Base-by-base conservation (phyloP, 306 rosid genomes). In the Prunus davidiana region DNA sequence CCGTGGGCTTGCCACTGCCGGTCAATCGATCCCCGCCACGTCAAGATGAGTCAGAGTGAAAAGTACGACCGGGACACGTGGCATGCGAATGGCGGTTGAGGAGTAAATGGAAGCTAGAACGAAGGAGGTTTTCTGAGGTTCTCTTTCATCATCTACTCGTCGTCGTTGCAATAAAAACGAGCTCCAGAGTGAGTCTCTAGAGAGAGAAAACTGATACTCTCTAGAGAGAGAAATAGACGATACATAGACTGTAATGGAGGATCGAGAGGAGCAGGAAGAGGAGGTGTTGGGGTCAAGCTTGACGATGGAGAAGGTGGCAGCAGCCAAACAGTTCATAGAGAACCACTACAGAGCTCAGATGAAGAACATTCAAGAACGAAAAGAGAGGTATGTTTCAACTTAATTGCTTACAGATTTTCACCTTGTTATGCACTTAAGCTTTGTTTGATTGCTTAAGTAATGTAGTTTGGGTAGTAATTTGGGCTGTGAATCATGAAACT, bases 251-350 rank as follows among this genome's bases (percentile, higher is more conserved):
- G 54, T 71, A 74, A 91, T 92, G 99, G 97, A 95, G 92, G 93
- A 89, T 88, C 90, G 81, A 65, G 77, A 69, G 80, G 96, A 84
- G 78, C 92, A 83, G 58, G 93, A 80, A 84, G 90, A 84, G 79
- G 97, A 93, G 88, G 96, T 87, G 67, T 72, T 86, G 15, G 97
- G 97, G 1, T 92, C 97, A 20, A 95, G 91, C 82, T 87, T 88
- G 92, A 95, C 98, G 63, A 92, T 95, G 98, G 98, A 95, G 96
- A 95, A 89, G 79, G 98, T 95, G 12, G 98, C 98, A 12, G 98
- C 97, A 5, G 98, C 98, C 0, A 95, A 95, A 89, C 91, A 90
- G 90, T 89, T 89, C 87, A 95, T 95, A 72, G 98, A 95, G 92
- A 90, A 92, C 69, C 98, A 95, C 80, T 95, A 95, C 78, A 89